Evolutionary conservation across 306 rosid species (phyloP).

Genomic region (Ziziphus jujuba): DNA sequence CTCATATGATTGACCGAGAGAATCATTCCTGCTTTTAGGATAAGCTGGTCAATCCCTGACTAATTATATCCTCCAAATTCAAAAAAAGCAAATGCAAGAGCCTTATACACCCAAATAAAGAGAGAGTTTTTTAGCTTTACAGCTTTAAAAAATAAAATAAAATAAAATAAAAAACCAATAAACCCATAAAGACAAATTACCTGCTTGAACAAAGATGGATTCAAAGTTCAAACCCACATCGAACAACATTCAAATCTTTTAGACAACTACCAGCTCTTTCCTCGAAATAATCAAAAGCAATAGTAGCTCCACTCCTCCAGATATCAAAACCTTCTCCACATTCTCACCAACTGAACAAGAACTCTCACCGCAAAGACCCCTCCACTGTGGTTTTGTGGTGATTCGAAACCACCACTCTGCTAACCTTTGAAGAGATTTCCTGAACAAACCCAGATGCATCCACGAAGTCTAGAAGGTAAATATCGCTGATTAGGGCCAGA

Average conservation of each 20-base stretch:
- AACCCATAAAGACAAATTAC: conserved; percentile 35
- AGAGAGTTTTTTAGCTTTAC: not conserved
- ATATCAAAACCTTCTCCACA: too few species aligned
- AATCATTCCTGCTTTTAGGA: conserved; percentile 61
- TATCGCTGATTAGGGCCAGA: conserved; percentile 47
- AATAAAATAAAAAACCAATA: too few species aligned
- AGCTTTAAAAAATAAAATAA: not conserved
- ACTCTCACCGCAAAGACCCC: too few species aligned
- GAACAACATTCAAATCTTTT: conserved; percentile 61
- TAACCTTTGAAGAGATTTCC: conserved; percentile 54
- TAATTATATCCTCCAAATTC: conserved; percentile 58
- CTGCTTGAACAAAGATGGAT: conserved; percentile 65
- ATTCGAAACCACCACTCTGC: too few species aligned
- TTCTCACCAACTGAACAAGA: too few species aligned
- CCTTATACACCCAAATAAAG: conserved; percentile 8
- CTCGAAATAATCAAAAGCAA: conserved; percentile 87
- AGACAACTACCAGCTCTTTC: conserved; percentile 34
- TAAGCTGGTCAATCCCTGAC: conserved; percentile 59
- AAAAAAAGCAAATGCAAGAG: conserved; percentile 62
- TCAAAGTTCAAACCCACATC: conserved; percentile 50
- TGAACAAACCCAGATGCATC: conserved; percentile 73
- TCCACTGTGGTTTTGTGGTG: too few species aligned
- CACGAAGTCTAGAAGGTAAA: conserved; percentile 81
- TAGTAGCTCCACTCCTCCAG: too few species aligned
- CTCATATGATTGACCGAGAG: conserved; percentile 57